phyloP scores from a whole-genome alignment of 2,329 filamentous ascomycete genomes.

The Diatrype stigma region DNA sequence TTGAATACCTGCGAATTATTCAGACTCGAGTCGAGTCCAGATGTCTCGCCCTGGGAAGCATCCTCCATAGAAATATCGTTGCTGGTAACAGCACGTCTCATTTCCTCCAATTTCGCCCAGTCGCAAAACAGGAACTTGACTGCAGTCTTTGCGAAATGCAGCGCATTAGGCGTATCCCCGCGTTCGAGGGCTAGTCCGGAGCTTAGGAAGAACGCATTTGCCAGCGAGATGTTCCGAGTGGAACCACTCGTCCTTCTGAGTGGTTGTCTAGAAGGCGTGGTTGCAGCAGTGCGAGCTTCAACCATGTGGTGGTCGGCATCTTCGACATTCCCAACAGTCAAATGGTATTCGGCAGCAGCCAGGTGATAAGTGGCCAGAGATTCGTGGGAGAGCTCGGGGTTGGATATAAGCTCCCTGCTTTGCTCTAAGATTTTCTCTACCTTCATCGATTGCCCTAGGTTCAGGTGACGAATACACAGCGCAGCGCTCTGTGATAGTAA shows the following conservation, averaged over 20 bases:
- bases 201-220: conserved; percentile 59
- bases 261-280: conserved; percentile 18
- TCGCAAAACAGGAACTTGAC: conserved; percentile 54
- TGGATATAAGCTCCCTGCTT: conserved; percentile 46
- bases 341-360: conserved; percentile 68
- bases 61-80: conserved; percentile 15
- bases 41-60: conserved; percentile 21
- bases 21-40: conserved; percentile 23
- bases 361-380: conserved; percentile 57
- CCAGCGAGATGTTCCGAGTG: conserved; percentile 48
- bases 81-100: conserved; percentile 16
- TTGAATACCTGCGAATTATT: conserved; percentile 23
- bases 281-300: conserved; percentile 36
- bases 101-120: conserved; percentile 49
- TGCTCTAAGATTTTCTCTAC: conserved; percentile 52
- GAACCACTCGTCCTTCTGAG: conserved; percentile 34
- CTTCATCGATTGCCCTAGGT: conserved; percentile 47
- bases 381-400: conserved; percentile 36
- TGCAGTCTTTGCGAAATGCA: conserved; percentile 53
- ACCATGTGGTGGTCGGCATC: conserved; percentile 47
- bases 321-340: conserved; percentile 61
- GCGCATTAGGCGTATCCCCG: conserved; percentile 55
- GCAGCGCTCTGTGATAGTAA: conserved; percentile 43
- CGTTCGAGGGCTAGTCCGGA: conserved; percentile 62
- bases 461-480: conserved; percentile 50